A percentile compares a stretch with the other conserved stretches of the same genome.
phyloP scores from a whole-genome alignment of 768 basidiomycete genomes.

The Russula olivacea region DNA sequence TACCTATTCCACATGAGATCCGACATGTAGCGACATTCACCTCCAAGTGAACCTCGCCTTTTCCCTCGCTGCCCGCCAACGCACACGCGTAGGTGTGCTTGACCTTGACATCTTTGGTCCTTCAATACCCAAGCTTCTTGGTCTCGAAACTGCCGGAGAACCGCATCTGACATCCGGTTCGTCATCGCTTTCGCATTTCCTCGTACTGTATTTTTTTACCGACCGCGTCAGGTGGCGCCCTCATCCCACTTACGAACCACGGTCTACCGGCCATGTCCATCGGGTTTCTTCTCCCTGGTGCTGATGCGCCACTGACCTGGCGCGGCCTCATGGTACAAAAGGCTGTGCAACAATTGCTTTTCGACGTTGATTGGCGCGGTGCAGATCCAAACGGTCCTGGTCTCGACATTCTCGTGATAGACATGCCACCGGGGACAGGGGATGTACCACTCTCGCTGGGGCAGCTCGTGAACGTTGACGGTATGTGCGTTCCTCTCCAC shows the following conservation, averaged over 20 bases:
- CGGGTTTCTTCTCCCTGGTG: constrained; percentile 80
- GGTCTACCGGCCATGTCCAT: constrained; percentile 94
- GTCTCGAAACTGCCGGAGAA: constrained; percentile 70
- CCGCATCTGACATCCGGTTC: constrained; percentile 67
- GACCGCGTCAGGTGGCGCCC: constrained; percentile 50
- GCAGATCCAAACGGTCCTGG: constrained; percentile 37
- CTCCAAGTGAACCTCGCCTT: constrained; percentile 73
- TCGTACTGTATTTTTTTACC: no score
- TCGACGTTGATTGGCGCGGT: constrained; percentile 87
- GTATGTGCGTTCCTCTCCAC: constrained; percentile 38
- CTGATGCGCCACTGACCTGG: constrained; percentile 87
- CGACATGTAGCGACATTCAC: not conserved
- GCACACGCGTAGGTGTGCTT: constrained; percentile 67
- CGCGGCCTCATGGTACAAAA: constrained; percentile 98
- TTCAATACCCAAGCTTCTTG: constrained; percentile 89
- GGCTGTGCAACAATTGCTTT: constrained; percentile 91
- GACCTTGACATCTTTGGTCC: constrained; percentile 97
- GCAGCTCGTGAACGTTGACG: constrained; percentile 78
- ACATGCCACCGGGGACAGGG: constrained; percentile 97
- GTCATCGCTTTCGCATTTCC: constrained; percentile 25
- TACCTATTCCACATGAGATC: not conserved
- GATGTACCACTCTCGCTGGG: constrained; percentile 91
- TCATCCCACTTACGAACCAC: constrained; percentile 82
- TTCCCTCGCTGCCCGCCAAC: constrained; percentile 48
- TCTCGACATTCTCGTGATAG: constrained; percentile 83